These are phyloP conservation scores for Pleurotus tuber-regium DNA, from an alignment of 768 basidiomycete species.

Conservation along the genomic window DNA sequence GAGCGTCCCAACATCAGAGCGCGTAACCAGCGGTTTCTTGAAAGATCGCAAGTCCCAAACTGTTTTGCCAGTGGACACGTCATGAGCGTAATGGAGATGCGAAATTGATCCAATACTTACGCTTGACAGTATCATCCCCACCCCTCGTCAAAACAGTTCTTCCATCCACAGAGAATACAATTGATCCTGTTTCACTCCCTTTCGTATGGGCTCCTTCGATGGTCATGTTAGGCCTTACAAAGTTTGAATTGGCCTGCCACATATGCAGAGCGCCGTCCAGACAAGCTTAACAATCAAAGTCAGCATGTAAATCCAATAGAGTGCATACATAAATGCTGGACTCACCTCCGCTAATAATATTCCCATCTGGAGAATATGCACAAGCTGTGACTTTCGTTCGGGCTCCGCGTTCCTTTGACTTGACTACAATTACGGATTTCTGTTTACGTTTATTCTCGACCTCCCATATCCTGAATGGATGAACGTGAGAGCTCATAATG, in stretches of 20 bases:
- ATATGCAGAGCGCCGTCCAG: constrained; percentile 90
- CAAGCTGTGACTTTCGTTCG: constrained; percentile 89
- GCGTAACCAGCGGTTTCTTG: constrained; percentile 82
- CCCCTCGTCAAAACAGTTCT: constrained; percentile 84
- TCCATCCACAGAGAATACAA: constrained; percentile 89
- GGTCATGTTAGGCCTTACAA: constrained; percentile 84
- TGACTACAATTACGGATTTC: constrained; percentile 94
- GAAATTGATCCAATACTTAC: constrained; percentile 52
- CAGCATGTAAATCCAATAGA: constrained; percentile 9
- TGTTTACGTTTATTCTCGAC: constrained; percentile 90
- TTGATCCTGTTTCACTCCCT: constrained; percentile 80
- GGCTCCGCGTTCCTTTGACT: constrained; percentile 92
- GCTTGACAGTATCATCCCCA: constrained; percentile 92
- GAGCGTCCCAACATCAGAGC: constrained; percentile 62
- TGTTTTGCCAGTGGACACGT: constrained; percentile 26
- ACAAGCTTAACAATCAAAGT: constrained; percentile 53
- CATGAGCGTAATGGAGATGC: neutral
- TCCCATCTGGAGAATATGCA: constrained; percentile 88
- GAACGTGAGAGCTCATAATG: constrained; percentile 1
- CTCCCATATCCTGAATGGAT: constrained; percentile 80
- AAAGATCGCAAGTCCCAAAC: constrained; percentile 95
- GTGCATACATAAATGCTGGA: constrained; percentile 10
- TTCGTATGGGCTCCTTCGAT: constrained; percentile 88
- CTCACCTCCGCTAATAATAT: constrained; percentile 82
- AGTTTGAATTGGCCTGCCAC: constrained; percentile 92